Evolutionary conservation across 163 green algal genomes (phyloP), one percentile per base, ranked within the genome.

Genomic region (Picocystis sp.): DNA sequence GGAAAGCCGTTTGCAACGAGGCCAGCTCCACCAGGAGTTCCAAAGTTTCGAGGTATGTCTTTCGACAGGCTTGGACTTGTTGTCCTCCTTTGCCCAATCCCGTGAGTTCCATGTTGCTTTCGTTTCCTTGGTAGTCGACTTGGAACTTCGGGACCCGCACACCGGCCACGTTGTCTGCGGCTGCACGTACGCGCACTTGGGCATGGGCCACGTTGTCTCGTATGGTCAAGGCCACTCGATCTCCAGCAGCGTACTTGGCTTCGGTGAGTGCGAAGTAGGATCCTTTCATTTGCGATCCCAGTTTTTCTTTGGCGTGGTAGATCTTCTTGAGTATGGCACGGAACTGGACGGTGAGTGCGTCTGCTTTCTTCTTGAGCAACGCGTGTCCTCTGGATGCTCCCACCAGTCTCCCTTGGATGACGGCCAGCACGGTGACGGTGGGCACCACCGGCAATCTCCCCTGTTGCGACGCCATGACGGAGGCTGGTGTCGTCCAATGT

Each of bases 361-460:
- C 90, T 5, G 87, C 91, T 61, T 99, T 99, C 76, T 99, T 99
- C 73, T 99, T 99, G 19, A 99, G 74, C 48, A 99, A 74, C 43
- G 84, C 79, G 56, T 98, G 87, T 2, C 90, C 90, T 63, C 97
- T 96, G n/a, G 81, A 90, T 2, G 90, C 90, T 13, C 86, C 90
- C 1, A 75, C 52, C 5, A 98, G 71, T 2, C 90, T 78, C 1
- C 64, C 70, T 70, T 99, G 96, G 74, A 98, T 95, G 12, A 94
- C 67, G 2, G 76, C 83, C 62, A 95, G 64, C 44, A 50, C 80
- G 9, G 89, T 95, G 42, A 97, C 87, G 1, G 89, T 97, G 2
- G 89, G 89, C 25, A 81, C 84, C 21, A 94, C 83, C 3, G 56
- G 58, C 38, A 87, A 77, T 8, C 29, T 38, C 29, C 29, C 29